Base-by-base conservation (phyloP, 2,329 filamentous ascomycete genomes). In the Periconia macrospinosa region DNA sequence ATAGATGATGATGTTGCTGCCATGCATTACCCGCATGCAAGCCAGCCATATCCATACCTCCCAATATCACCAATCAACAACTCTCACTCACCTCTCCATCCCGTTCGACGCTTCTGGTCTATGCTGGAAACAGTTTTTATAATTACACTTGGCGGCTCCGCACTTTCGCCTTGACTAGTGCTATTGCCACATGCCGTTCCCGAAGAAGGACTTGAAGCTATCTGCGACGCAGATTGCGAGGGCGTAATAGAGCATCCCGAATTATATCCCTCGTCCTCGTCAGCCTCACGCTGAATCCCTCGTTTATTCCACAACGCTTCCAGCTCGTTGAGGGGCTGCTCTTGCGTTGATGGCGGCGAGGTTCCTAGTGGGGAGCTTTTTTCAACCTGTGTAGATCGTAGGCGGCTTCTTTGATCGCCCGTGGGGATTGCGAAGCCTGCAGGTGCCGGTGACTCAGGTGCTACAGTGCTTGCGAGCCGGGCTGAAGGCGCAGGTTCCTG, bases 401-500 rank as follows among this genome's bases (percentile, higher is more conserved):
- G 10, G 14, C 37, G 54, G 20, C 18, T 44, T 17, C 19, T 40
- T 19, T 47, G 50, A 41, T 42, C 20, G n/a, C 49, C 40, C 3
- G 27, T 3, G 11, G 15, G 14, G 9, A 45, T 33, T 18, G 15
- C 23, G 19, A 52, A 45, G 13, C 42, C 43, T 44, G 15, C 30
- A 1, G 49, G 23, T 2, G 53, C 17, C 7, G 42, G 42, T 19
- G 37, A 2, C 13, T 42, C 44, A n/a, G 58, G 53, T 1, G 54
- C 47, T 1, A 62, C 53, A 3, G 54, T 37, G 18, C 60, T 47
- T 19, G 56, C 57, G 1, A 64, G 55, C 14, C 65, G 62, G 10
- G 55, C 61, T 18, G 59, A 37, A 14, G 63, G 62, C 1, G 60
- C 53, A 5, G 56, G 62, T 10, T 50, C 47, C 1, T 37, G 47